Evolutionary conservation across 768 basidiomycete genomes (phyloP), one percentile per base, ranked within the genome.

Genomic region (Candolleomyces aberdarensis): DNA sequence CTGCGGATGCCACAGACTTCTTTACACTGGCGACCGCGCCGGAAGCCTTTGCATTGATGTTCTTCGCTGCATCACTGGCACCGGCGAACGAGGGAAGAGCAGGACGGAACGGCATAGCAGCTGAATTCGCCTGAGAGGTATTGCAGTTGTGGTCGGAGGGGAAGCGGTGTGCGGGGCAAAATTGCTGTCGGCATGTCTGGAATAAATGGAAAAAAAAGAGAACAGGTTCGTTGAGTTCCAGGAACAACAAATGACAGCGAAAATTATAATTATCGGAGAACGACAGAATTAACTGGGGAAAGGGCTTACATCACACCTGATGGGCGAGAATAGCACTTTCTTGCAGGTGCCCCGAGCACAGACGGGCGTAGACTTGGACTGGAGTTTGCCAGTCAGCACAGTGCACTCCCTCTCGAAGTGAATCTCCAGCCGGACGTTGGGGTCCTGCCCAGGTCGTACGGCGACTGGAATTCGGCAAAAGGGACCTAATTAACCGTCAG

Each of bases 111-210:
- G 65, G 47, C 39, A 62, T 39, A 10, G 66, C 39, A 19, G 70
- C 19, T 43, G 57, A 63, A 36, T 11, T 36, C 36, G 19, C 62
- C 53, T 9, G 60, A 62, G 22, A 67, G 61, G 69, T 52, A 31
- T 69, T 52, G 54, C 92, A 92, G 56, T 61, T 77, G 63, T 95
- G 92, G 64, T 90, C 87, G 46, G 77, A 76, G 9, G 91, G 87
- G 72, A 92, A 92, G 48, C 93, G 89, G 69, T 95, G 92, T 29
- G 83, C 74, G 0, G 89, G 81, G 69, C 92, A 95, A 69, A 86
- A 94, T 63, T 88, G 85, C 62, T 83, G 75, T 48, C 73, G 79
- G 72, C 92, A 94, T 70, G 80, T 81, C 92, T 94, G 60, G 4
- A 26, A 20, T 40, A 6, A 32, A 22, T 47, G n/a, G 20, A 47